Base-by-base conservation (phyloP, 768 basidiomycete genomes). In the Roridomyces roridus region DNA sequence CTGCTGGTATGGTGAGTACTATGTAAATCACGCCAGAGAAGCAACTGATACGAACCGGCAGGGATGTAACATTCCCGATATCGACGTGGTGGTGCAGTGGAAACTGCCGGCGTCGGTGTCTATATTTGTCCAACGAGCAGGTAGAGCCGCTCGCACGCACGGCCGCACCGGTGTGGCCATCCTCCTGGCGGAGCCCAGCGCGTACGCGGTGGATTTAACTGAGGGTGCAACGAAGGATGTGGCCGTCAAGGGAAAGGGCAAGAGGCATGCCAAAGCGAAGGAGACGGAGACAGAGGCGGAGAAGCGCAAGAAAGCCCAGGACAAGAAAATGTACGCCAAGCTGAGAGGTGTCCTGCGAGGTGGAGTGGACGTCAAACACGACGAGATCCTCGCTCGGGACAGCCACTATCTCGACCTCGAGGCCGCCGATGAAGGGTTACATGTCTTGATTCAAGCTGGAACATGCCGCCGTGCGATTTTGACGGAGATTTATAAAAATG, bases 1-100 rank as follows among this genome's bases (percentile, higher is more conserved):
- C 72, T 34, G 69, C 71, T 17, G 72, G 71, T 36, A 72, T 74
- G 71, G 73, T 70, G 25, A 44, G n/a, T n/a, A n/a, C n/a, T n/a
- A n/a, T n/a, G n/a, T n/a, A n/a, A n/a, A n/a, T n/a, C n/a, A n/a
- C n/a, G n/a, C n/a, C n/a, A n/a, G n/a, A n/a, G n/a, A n/a, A n/a
- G n/a, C n/a, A n/a, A n/a, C n/a, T n/a, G n/a, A n/a, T n/a, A n/a
- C n/a, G n/a, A n/a, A n/a, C n/a, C n/a, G n/a, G n/a, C n/a, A n/a
- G n/a, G 67, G 71, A 2, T 68, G 65, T 23, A 65, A 70, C 36
- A 60, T 70, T 3, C 64, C 68, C 0, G 67, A 74, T 37, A 62
- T 75, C 5, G 71, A 72, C 15, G 17, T 69, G 14, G 70, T 75
- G 6, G 68, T 74, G 0, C 72, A 75, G 44, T 74, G 71, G 70